A percentile compares a stretch with the other conserved stretches of the same genome.
These are phyloP conservation scores for Cladosporium cucumerinum DNA, from an alignment of 2,329 filamentous ascomycete genomes.

Conservation along the genomic window DNA sequence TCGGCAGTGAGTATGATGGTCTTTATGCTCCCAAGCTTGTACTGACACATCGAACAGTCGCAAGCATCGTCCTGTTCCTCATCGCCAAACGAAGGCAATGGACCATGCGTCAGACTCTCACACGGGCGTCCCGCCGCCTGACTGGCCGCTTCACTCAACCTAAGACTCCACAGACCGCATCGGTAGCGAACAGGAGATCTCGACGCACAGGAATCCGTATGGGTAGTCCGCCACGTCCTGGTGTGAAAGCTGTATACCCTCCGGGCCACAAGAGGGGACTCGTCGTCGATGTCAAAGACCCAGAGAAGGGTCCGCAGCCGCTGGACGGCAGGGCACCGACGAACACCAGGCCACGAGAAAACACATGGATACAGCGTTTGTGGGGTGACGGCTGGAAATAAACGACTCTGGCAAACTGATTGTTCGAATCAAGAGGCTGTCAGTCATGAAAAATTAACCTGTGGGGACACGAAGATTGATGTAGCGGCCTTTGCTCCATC, in stretches of 20 bases:
- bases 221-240: constrained; percentile 14
- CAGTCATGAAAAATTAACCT: not conserved
- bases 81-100: constrained; percentile 82
- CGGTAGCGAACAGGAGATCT: constrained; percentile 20
- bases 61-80: constrained; percentile 67
- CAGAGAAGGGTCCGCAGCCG: constrained; percentile 29
- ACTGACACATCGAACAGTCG: constrained; percentile 47
- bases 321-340: constrained; percentile 16
- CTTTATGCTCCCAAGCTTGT: not conserved
- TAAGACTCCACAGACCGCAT: constrained; percentile 2
- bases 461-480: not conserved
- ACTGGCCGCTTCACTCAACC: constrained; percentile 38
- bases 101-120: constrained; percentile 70
- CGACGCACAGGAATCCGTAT: constrained; percentile 26
- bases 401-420: not conserved
- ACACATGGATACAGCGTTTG: constrained; percentile 22
- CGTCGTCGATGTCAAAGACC: constrained; percentile 27
- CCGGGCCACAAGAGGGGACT: constrained; percentile 28
- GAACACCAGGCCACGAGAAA: constrained; percentile 18
- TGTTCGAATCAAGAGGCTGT: not conserved
- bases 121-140: constrained; percentile 56
- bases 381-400: constrained; percentile 31
- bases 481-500: not conserved
- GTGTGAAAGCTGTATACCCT: constrained; percentile 13
- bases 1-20: constrained; percentile 59